Conservation (phyloP, 164 flowering plant species). For the Saururus chinensis region DNA sequence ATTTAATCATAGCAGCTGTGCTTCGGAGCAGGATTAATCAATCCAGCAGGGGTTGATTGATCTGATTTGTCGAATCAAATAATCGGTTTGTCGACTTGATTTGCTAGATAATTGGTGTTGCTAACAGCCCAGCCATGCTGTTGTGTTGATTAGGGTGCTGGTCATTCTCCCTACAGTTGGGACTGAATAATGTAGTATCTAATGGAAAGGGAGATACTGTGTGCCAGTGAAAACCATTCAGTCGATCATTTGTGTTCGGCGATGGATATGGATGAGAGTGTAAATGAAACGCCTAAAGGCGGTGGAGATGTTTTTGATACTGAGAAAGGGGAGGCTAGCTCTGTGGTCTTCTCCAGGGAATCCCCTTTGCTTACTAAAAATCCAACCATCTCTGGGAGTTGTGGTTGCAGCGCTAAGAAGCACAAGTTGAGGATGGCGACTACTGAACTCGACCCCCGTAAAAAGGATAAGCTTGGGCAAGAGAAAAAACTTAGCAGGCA, state of each 20-base stretch:
- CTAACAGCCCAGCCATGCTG: not conserved
- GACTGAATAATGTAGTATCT: not conserved
- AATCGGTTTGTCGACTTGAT: too few relatives aligned
- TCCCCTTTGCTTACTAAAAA: slow-evolving; percentile 39
- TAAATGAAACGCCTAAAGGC: slow-evolving; percentile 10
- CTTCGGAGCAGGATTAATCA: not conserved
- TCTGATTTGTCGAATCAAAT: not conserved
- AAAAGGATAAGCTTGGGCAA: slow-evolving; percentile 33
- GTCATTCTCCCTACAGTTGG: not conserved
- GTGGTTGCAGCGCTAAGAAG: slow-evolving; percentile 41
- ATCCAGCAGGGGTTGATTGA: not conserved
- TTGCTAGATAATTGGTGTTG: not conserved
- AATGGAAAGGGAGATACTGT: slow-evolving; percentile 26
- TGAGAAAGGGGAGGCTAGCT: slow-evolving; percentile 46
- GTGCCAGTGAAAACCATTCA: slow-evolving; percentile 13
- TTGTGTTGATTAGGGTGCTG: not conserved
- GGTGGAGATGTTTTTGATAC: slow-evolving; percentile 13
- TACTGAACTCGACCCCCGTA: slow-evolving; percentile 32
- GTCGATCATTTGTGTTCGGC: slow-evolving; percentile 23
- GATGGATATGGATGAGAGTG: slow-evolving; percentile 41
- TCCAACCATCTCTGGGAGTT: slow-evolving; percentile 18
- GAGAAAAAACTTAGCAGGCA: slow-evolving; percentile 64
- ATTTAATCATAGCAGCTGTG: not conserved
- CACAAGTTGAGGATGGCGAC: slow-evolving; percentile 38
- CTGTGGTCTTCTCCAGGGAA: slow-evolving; percentile 57